phyloP scores from a whole-genome alignment of 805 yeast species.

The Ogataea pignaliae region DNA sequence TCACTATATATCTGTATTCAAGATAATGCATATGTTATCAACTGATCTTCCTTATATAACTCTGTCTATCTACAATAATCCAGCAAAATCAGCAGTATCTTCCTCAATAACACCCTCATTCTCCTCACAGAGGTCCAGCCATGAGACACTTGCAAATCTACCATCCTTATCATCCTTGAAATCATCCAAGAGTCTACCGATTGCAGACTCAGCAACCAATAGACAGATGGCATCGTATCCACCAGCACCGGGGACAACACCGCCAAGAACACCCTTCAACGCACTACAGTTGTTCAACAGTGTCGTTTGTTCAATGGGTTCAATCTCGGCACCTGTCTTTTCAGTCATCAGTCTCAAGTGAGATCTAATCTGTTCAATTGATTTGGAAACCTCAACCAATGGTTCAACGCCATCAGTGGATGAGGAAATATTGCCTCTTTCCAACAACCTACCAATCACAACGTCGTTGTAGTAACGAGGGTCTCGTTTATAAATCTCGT shows the following conservation, averaged over 20 bases:
- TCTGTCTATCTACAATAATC: slow-evolving; percentile 18
- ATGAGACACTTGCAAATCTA: slow-evolving; percentile 45
- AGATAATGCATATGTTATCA: too few relatives aligned
- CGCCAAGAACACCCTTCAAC: slow-evolving; percentile 78
- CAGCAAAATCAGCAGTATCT: slow-evolving; percentile 28
- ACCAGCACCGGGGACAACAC: slow-evolving; percentile 99
- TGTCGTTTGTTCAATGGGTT: slow-evolving; percentile 72
- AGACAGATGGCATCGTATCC: slow-evolving; percentile 91
- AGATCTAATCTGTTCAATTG: slow-evolving; percentile 49
- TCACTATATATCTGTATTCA: too few relatives aligned
- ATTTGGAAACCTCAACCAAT: slow-evolving; percentile 32
- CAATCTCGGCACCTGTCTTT: slow-evolving; percentile 78
- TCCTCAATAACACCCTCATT: slow-evolving; percentile 54
- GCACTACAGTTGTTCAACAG: slow-evolving; percentile 55
- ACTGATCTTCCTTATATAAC: too few relatives aligned
- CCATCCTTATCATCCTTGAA: slow-evolving; percentile 13
- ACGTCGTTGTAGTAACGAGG: slow-evolving; percentile 32
- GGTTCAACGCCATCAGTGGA: slow-evolving; percentile 12
- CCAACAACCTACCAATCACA: not conserved
- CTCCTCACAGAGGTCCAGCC: slow-evolving; percentile 68
- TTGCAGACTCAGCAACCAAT: slow-evolving; percentile 47
- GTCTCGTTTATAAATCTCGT: slow-evolving; percentile 26
- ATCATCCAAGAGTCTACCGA: slow-evolving; percentile 28
- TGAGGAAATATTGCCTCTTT: not conserved
- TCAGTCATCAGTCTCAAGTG: slow-evolving; percentile 57